Evolutionary conservation across 2,329 filamentous ascomycete species (phyloP), one percentile per base, ranked within the genome.

Genomic region (Pseudopyricularia javanii): DNA sequence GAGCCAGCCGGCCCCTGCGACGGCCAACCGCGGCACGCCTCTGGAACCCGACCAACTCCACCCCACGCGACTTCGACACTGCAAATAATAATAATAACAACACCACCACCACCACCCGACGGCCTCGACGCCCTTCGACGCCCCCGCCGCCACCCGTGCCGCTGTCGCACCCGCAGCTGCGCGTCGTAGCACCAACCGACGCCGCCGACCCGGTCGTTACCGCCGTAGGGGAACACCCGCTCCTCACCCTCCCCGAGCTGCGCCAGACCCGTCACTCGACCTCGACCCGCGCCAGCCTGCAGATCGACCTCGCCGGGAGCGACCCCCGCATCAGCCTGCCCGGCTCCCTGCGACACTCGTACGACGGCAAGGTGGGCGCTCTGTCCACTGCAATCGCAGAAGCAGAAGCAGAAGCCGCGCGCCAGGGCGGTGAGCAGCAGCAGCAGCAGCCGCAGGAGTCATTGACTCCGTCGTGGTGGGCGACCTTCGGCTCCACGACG

Each of bases 1-100:
- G 59, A 47, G 60, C 37, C 56, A 61, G 28, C 54, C 57, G 7
- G 8, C 50, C 56, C 20, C 62, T 63, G 49, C 68, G 66, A 51
- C 70, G 68, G 30, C 66, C 71, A 30, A 69, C 71, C 4, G 68
- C 74, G 22, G 72, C 73, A 47, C 75, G 76, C 34, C 74, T 81
- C 57, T 81, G 78, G 78, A 81, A 81, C 59, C 78, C 78, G 24
- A 75, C 75, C 54, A 81, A 81, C 61, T 81, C 76, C 26, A 80
- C 78, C 2, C 77, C 76, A 47, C 70, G 76, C 54, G 59, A 64
- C 52, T 57, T 67, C 53, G 61, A 56, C 55, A 47, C 57, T 28
- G 22, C 62, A 8, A 57, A 59, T 47, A 30, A 4, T 9, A 30
- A 4, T 9, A 30, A 4, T 9, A 30, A 4, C 28, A 9, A 4